Base-by-base conservation (phyloP, 495 filamentous ascomycete genomes). In the Aspergillus conjunctus region DNA sequence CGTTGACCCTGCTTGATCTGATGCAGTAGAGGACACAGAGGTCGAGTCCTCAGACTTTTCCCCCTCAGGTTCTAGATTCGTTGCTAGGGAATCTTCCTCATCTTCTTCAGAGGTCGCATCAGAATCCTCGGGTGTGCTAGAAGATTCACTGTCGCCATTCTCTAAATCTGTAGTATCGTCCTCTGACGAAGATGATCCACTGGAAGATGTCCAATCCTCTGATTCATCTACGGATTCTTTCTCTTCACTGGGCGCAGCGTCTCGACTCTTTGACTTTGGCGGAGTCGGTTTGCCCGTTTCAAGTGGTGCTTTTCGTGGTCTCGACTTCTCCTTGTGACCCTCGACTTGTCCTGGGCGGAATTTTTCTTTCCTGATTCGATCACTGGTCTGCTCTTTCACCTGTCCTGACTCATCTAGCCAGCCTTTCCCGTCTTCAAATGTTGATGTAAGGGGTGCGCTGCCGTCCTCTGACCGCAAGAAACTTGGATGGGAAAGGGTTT, bases 391-490 rank as follows among this genome's bases (percentile, higher is more conserved):
- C 68, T 79, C 97, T 88, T 94, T 85, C 20, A 97, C 67, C 54
- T 87, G 85, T 2, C 92, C 94, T 17, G 85, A 76, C 63, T 85
- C 83, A 68, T 97, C 90, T 4, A 96, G 80, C 94, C 94, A 97
- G 0, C 94, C 93, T 63, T 90, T 90, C 15, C 87, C 91, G 31
- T 97, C 71, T 44, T 82, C 79, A 53, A 72, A 81, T 18, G 68
- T 65, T 4, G 69, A 72, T 2, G 78, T 68, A 59, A 66, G 60
- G 59, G 71, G 11, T 61, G 71, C 44, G 44, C 66, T 64, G 61
- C 79, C 69, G 21, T 66, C 63, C 6, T 55, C 61, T 0, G 73
- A 71, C 61, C 87, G 89, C 53, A 95, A 72, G 66, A 96, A 96
- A 14, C 82, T 88, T 0, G 90, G 87, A 56, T 90, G 86, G 58